These are phyloP conservation scores for Pseudopediastrum boryanum DNA, from an alignment of 139 green algal genomes.

Conservation along the genomic window DNA sequence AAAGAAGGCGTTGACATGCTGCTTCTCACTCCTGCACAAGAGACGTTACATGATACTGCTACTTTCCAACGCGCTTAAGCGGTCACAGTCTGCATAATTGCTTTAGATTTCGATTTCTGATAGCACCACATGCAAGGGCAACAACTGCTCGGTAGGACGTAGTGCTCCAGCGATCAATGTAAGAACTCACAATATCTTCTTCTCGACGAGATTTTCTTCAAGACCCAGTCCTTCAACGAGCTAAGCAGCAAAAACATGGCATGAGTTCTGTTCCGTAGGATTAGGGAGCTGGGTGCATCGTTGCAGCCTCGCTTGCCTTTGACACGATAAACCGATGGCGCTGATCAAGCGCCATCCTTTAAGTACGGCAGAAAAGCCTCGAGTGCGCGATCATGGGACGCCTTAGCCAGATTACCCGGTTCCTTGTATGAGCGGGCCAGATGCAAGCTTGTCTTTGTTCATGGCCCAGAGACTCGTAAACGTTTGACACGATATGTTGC, in stretches of 20 bases:
- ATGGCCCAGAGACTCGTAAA: no score
- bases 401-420: no score
- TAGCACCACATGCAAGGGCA: neutral
- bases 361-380: no score
- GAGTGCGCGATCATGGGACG: no score
- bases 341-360: slow-evolving; percentile 52
- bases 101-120: neutral
- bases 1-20: slow-evolving; percentile 68
- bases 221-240: slow-evolving; percentile 54
- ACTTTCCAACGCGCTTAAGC: neutral
- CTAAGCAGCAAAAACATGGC: slow-evolving; percentile 38
- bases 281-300: neutral
- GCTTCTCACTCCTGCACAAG: slow-evolving; percentile 45
- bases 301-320: slow-evolving; percentile 37
- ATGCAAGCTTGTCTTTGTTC: no score
- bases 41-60: neutral
- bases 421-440: no score
- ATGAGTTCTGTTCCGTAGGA: neutral
- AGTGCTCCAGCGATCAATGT: neutral
- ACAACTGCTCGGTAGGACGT: neutral
- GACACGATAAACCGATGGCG: slow-evolving; percentile 52
- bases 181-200: slow-evolving; percentile 53
- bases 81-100: neutral
- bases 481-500: no score
- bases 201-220: slow-evolving; percentile 55